These are phyloP conservation scores for Clitopilus hobsonii DNA, from an alignment of 768 basidiomycete species.

Conservation along the genomic window DNA sequence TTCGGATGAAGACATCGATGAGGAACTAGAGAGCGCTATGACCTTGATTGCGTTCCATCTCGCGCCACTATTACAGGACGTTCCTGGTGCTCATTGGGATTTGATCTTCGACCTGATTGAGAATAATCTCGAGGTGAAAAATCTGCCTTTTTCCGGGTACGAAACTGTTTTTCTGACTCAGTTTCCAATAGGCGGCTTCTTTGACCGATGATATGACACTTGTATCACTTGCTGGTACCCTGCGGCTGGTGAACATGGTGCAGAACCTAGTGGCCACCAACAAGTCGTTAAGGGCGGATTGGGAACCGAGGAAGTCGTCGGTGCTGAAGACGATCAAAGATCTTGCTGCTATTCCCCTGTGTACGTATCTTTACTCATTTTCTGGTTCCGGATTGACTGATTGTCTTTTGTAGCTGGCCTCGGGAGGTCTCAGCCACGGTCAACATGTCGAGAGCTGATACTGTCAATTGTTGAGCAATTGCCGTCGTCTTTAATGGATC, in stretches of 20 bases:
- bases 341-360: slow-evolving; percentile 47
- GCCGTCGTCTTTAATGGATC: slow-evolving; percentile 56
- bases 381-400: neutral
- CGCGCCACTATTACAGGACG: slow-evolving; percentile 83
- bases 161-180: neutral
- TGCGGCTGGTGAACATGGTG: slow-evolving; percentile 62
- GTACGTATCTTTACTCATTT: slow-evolving; percentile 33
- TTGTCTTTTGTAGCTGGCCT: slow-evolving; percentile 17
- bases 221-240: slow-evolving; percentile 61
- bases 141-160: neutral
- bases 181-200: slow-evolving; percentile 45
- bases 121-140: slow-evolving; percentile 76
- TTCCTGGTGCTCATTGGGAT: slow-evolving; percentile 89
- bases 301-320: slow-evolving; percentile 52
- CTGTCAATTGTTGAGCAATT: slow-evolving; percentile 66
- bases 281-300: slow-evolving; percentile 63
- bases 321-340: slow-evolving; percentile 59
- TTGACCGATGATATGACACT: slow-evolving; percentile 55
- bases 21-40: slow-evolving; percentile 77
- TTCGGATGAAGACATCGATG: slow-evolving; percentile 58
- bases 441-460: slow-evolving; percentile 62
- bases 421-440: slow-evolving; percentile 49
- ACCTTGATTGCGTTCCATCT: slow-evolving; percentile 69
- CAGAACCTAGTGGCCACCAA: slow-evolving; percentile 71
- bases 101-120: slow-evolving; percentile 87